These are phyloP conservation scores for Starmerella asiatica DNA, from an alignment of 805 yeast genomes.

Conservation along the genomic window DNA sequence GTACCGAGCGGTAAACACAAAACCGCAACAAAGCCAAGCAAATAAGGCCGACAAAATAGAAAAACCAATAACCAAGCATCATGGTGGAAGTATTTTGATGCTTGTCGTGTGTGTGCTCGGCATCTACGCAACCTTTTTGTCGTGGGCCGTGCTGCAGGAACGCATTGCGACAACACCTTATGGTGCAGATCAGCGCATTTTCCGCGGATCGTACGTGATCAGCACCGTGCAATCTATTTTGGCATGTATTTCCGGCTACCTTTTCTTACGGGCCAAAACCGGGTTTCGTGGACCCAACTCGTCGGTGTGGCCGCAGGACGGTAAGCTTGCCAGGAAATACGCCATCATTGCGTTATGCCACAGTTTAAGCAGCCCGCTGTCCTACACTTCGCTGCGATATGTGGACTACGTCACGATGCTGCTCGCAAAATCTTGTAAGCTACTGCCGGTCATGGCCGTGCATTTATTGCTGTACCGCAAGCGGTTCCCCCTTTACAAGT, in stretches of 20 bases:
- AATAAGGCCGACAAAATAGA: not conserved
- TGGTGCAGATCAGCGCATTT: slow-evolving; percentile 40
- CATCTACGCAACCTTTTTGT: slow-evolving; percentile 70
- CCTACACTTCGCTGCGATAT: slow-evolving; percentile 61
- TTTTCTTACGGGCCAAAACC: slow-evolving; percentile 35
- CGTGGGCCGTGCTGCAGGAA: slow-evolving; percentile 91
- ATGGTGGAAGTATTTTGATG: not conserved
- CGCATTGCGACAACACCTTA: slow-evolving; percentile 66
- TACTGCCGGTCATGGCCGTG: slow-evolving; percentile 86
- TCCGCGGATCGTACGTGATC: slow-evolving; percentile 67
- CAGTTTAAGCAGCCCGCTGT: slow-evolving; percentile 70
- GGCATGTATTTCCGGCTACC: slow-evolving; percentile 55
- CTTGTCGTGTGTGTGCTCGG: slow-evolving; percentile 37
- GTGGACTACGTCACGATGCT: slow-evolving; percentile 77
- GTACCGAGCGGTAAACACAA: too few species aligned
- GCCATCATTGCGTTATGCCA: slow-evolving; percentile 39
- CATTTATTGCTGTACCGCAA: slow-evolving; percentile 60
- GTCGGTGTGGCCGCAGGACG: slow-evolving; percentile 11
- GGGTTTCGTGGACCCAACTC: slow-evolving; percentile 5
- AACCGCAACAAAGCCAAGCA: not conserved
- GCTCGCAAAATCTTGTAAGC: slow-evolving; percentile 83
- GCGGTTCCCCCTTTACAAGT: slow-evolving; percentile 60
- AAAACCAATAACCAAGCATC: not conserved
- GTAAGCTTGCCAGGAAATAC: slow-evolving; percentile 17
- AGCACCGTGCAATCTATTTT: slow-evolving; percentile 60